phyloP scores from a whole-genome alignment of 306 rosid genomes.

The Begonia fuchsioides region DNA sequence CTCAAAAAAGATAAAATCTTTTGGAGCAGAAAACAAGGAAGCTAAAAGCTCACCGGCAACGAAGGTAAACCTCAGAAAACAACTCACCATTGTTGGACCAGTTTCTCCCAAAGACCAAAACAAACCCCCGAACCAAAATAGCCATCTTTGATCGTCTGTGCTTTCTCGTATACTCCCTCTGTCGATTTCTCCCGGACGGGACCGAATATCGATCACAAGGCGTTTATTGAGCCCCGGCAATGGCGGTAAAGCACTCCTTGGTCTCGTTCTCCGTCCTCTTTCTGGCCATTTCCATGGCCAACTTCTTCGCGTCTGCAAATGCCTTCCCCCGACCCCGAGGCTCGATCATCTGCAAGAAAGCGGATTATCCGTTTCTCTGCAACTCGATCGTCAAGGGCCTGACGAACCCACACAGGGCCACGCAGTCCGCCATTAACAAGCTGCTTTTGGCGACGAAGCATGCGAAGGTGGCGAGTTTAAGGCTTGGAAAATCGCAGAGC shows the following conservation, averaged over 20 bases:
- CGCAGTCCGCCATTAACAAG: not conserved
- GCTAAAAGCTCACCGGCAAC: not conserved
- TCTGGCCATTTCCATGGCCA: not conserved
- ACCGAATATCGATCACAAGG: not conserved
- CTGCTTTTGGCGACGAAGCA: not conserved
- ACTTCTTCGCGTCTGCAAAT: no score
- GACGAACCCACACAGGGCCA: not conserved
- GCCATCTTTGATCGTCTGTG: not conserved
- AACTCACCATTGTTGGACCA: not conserved
- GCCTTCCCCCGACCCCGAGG: not conserved
- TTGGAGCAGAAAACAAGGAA: no score
- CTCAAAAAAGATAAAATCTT: no score
- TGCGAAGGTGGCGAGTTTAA: not conserved
- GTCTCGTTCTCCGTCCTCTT: not conserved
- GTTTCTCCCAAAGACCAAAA: not conserved
- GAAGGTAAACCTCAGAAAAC: not conserved
- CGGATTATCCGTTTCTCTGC: conserved; percentile 3
- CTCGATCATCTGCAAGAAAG: not conserved
- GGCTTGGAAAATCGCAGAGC: not conserved
- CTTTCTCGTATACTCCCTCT: not conserved
- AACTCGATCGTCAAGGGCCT: not conserved
- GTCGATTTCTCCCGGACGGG: not conserved
- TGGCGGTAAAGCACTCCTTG: no score
- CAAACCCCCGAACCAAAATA: not conserved
- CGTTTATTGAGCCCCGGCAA: not conserved